phyloP scores from a whole-genome alignment of 495 filamentous ascomycete species.

The Acidomyces sp. region DNA sequence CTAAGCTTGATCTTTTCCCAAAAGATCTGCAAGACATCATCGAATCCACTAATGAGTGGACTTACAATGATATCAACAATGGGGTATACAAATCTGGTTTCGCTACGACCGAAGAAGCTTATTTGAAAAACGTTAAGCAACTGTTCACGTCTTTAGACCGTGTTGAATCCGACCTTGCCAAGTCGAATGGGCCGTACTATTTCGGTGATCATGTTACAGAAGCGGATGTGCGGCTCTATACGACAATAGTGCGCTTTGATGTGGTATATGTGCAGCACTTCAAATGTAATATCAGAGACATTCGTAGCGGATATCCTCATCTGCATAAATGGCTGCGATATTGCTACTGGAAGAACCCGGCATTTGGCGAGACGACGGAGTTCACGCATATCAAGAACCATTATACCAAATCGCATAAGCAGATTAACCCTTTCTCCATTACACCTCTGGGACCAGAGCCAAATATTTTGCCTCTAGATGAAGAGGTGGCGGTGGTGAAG shows the following conservation, averaged over 20 bases:
- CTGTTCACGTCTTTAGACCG: slow-evolving; percentile 63
- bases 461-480: slow-evolving; percentile 46
- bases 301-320: slow-evolving; percentile 59
- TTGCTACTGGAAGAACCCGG: slow-evolving; percentile 55
- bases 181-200: slow-evolving; percentile 47
- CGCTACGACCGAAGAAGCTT: slow-evolving; percentile 35
- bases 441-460: slow-evolving; percentile 54
- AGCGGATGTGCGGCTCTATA: slow-evolving; percentile 68
- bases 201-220: slow-evolving; percentile 62
- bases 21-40: slow-evolving; percentile 45
- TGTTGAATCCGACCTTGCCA: slow-evolving; percentile 51
- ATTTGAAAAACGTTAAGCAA: slow-evolving; percentile 42
- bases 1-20: slow-evolving; percentile 53
- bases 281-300: slow-evolving; percentile 80
- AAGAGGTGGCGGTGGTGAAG: slow-evolving; percentile 46
- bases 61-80: slow-evolving; percentile 75
- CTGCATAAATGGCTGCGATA: slow-evolving; percentile 54
- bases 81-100: slow-evolving; percentile 64
- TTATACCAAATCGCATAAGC: slow-evolving; percentile 57
- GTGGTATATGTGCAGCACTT: slow-evolving; percentile 87
- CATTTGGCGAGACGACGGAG: slow-evolving; percentile 49
- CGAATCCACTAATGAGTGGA: slow-evolving; percentile 67
- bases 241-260: slow-evolving; percentile 77
- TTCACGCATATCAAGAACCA: slow-evolving; percentile 63
- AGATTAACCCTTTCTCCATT: slow-evolving; percentile 50